A percentile compares a stretch with the other conserved stretches of the same genome.
Evolutionary conservation across 2,329 filamentous ascomycete species (phyloP).

Genomic region (Diaporthe sp.): DNA sequence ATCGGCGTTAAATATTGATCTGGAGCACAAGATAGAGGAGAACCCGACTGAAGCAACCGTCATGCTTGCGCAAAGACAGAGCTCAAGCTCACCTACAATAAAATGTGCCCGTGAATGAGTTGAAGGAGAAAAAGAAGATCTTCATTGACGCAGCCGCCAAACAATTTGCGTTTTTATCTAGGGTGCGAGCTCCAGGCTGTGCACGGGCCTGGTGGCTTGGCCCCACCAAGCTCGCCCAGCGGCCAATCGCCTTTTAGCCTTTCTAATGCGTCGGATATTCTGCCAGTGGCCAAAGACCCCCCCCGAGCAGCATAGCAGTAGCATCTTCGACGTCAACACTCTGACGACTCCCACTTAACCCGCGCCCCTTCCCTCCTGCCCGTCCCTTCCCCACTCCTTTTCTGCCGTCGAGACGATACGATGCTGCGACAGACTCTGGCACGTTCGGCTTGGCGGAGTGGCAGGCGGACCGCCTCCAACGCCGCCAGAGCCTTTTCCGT

Average conservation of each 20-base stretch:
- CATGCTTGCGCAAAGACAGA: constrained; percentile 54
- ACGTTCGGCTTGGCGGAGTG: constrained; percentile 77
- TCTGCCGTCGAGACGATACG: constrained; percentile 70
- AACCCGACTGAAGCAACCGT: constrained; percentile 69
- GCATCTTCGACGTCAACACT: constrained; percentile 55
- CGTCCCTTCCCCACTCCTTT: constrained; percentile 51
- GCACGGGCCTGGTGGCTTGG: constrained; percentile 16
- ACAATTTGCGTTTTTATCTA: constrained; percentile 41
- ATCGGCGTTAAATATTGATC: constrained; percentile 74
- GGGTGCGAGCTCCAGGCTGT: constrained; percentile 18
- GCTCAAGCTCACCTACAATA: constrained; percentile 80
- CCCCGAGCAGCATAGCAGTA: constrained; percentile 29
- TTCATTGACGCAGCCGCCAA: constrained; percentile 43
- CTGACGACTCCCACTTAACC: constrained; percentile 39
- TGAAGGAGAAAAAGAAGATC: constrained; percentile 58
- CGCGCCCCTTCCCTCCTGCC: constrained; percentile 46
- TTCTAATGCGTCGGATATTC: constrained; percentile 37
- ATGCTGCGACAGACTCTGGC: constrained; percentile 79
- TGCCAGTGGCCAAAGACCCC: constrained; percentile 37
- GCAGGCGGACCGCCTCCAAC: constrained; percentile 66
- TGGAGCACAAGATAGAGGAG: constrained; percentile 82
- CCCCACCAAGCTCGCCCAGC: constrained; percentile 1
- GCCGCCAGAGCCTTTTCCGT: constrained; percentile 86
- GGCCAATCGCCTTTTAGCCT: constrained; percentile 33
- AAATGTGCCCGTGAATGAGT: constrained; percentile 77